Conservation (phyloP, 768 basidiomycete species). For the Coprinopsis strossmayeri region DNA sequence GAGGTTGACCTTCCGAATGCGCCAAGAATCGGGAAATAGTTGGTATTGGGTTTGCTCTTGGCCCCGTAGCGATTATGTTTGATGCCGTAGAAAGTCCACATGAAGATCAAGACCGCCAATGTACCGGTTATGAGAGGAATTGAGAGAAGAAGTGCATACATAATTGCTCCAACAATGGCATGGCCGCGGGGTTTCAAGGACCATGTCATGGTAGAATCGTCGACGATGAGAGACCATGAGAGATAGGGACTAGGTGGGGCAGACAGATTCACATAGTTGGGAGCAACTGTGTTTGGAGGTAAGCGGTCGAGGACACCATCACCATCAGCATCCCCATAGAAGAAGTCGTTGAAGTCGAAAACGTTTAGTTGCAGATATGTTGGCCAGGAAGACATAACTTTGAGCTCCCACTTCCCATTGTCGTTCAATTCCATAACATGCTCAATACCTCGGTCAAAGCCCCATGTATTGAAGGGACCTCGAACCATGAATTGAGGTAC, state of each 20-base stretch:
- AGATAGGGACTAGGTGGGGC: slow-evolving; percentile 84
- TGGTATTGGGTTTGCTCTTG: slow-evolving; percentile 60
- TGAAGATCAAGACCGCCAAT: slow-evolving; percentile 80
- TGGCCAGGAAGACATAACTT: slow-evolving; percentile 89
- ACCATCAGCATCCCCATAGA: slow-evolving; percentile 84
- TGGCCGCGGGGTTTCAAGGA: slow-evolving; percentile 76
- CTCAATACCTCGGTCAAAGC: slow-evolving; percentile 77
- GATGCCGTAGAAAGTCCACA: slow-evolving; percentile 96
- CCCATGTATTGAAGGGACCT: slow-evolving; percentile 90
- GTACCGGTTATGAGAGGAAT: slow-evolving; percentile 84
- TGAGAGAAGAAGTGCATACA: slow-evolving; percentile 75
- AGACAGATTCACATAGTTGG: slow-evolving; percentile 89
- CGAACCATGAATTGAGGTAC: slow-evolving; percentile 85
- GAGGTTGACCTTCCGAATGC: slow-evolving; percentile 56
- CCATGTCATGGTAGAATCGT: slow-evolving; percentile 77
- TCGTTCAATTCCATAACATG: slow-evolving; percentile 59
- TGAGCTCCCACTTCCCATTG: slow-evolving; percentile 74
- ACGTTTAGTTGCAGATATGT: slow-evolving; percentile 87
- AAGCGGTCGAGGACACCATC: slow-evolving; percentile 88
- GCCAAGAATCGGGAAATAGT: slow-evolving; percentile 87
- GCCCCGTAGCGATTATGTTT: slow-evolving; percentile 90
- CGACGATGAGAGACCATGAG: slow-evolving; percentile 77
- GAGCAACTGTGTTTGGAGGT: slow-evolving; percentile 78
- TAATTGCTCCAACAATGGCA: slow-evolving; percentile 74
- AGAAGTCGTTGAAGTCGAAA: slow-evolving; percentile 87